A percentile compares a stretch with the other conserved stretches of the same genome.
Conservation (phyloP, 2,329 filamentous ascomycete genomes). For the Arthroderma uncinatum region DNA sequence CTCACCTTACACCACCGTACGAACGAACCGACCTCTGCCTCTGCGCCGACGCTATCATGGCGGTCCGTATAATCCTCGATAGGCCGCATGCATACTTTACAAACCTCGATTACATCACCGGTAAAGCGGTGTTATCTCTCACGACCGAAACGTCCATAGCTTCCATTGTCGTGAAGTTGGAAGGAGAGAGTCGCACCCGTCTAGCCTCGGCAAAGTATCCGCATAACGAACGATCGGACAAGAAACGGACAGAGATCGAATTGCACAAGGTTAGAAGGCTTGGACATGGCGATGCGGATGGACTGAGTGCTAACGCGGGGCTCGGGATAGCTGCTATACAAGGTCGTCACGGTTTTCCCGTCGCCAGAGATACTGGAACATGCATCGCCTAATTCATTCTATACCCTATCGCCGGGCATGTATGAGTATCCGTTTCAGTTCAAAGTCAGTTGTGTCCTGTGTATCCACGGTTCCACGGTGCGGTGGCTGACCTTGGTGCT, state of each 20-base stretch:
- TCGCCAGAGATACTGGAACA: constrained; percentile 32
- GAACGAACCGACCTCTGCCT: neutral
- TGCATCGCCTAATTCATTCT: constrained; percentile 27
- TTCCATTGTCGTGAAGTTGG: constrained; percentile 39
- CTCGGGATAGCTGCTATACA: constrained; percentile 35
- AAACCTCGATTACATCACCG: constrained; percentile 39
- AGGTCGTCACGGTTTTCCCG: constrained; percentile 38
- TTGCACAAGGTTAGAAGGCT: constrained; percentile 35
- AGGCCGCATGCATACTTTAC: constrained; percentile 36
- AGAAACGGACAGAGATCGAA: constrained; percentile 39
- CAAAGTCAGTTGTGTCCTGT: constrained; percentile 28
- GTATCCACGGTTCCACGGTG: neutral
- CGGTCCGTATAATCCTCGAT: constrained; percentile 36
- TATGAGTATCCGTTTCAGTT: constrained; percentile 42
- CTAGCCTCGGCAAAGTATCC: constrained; percentile 32
- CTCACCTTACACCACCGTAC: neutral
- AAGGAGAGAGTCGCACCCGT: constrained; percentile 39
- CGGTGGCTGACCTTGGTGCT: neutral
- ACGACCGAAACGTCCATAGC: constrained; percentile 34
- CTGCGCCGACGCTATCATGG: constrained; percentile 25
- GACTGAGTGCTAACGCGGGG: neutral
- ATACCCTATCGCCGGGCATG: constrained; percentile 36
- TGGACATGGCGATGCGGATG: neutral
- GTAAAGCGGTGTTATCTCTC: constrained; percentile 35
- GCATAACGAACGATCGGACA: constrained; percentile 34